Evolutionary conservation across 2,329 filamentous ascomycete species (phyloP).

Genomic region (Lasiodiplodia sp.): DNA sequence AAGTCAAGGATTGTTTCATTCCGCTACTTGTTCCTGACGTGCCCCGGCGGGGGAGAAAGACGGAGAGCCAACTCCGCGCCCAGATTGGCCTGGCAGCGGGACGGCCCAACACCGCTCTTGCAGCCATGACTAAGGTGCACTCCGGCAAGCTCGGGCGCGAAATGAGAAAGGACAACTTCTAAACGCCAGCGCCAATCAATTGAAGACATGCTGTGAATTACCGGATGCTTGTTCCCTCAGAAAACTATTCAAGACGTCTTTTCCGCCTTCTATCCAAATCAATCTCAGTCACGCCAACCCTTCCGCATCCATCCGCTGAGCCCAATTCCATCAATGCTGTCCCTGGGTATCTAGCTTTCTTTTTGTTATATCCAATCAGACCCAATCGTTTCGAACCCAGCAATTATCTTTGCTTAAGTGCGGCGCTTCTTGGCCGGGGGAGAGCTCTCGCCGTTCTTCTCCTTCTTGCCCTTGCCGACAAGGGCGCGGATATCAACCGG

Average conservation of each 20-base stretch:
- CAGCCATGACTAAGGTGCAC: not conserved
- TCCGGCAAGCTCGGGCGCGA: not conserved
- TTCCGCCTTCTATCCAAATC: constrained; percentile 5
- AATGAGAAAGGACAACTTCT: not conserved
- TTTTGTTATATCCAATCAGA: not conserved
- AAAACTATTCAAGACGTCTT: not conserved
- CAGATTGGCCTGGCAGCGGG: not conserved
- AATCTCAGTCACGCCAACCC: not conserved
- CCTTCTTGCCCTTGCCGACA: constrained; percentile 58
- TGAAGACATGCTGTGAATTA: not conserved
- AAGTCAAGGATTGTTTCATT: constrained; percentile 15
- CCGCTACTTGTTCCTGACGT: constrained; percentile 22
- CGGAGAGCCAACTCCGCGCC: constrained; percentile 13
- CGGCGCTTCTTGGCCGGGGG: constrained; percentile 49
- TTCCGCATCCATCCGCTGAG: constrained; percentile 1
- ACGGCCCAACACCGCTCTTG: not conserved
- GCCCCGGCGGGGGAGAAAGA: constrained; percentile 15
- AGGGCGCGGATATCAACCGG: constrained; percentile 55
- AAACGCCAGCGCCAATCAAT: constrained; percentile 7
- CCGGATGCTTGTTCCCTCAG: not conserved
- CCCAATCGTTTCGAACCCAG: not conserved
- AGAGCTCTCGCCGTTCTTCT: constrained; percentile 41
- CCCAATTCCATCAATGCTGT: not conserved
- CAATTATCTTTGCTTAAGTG: not conserved
- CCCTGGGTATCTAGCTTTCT: constrained; percentile 23